phyloP scores from a whole-genome alignment of 2,329 filamentous ascomycete genomes.

The Myotisia sp. region DNA sequence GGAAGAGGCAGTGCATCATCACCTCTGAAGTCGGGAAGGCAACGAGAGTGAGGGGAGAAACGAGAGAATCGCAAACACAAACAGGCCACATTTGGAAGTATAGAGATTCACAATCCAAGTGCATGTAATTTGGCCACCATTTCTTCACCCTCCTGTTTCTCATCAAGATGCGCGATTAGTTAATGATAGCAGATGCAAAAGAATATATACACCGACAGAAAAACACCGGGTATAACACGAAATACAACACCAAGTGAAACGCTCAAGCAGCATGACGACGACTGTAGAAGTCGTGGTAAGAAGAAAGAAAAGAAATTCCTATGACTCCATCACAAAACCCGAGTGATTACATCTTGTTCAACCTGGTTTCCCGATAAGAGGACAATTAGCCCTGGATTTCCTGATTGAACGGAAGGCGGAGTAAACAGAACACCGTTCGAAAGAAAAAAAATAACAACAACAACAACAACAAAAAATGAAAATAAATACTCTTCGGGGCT shows the following conservation, averaged over 20 bases:
- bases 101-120: slow-evolving; percentile 1
- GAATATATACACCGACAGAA: slow-evolving; percentile 9
- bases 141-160: slow-evolving; percentile 17
- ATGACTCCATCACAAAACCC: slow-evolving; percentile 48
- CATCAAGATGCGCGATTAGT: slow-evolving; percentile 17
- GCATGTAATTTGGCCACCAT: slow-evolving; percentile 2
- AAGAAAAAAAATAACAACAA: not conserved
- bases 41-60: no score
- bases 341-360: slow-evolving; percentile 72
- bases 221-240: slow-evolving; percentile 8
- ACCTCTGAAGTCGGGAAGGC: no score
- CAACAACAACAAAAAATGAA: not conserved
- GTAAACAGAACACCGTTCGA: not conserved
- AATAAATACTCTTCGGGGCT: not conserved
- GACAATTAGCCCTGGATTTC: no score
- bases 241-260: not conserved
- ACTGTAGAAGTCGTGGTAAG: not conserved
- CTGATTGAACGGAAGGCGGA: no score
- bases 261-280: not conserved
- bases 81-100: no score
- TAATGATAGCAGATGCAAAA: slow-evolving; percentile 10
- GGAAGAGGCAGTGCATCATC: no score
- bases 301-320: slow-evolving; percentile 1
- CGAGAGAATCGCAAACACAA: no score
- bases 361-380: no score